Evolutionary conservation across 2,329 filamentous ascomycete genomes (phyloP).

Genomic region (Cladophialophora carrionii): DNA sequence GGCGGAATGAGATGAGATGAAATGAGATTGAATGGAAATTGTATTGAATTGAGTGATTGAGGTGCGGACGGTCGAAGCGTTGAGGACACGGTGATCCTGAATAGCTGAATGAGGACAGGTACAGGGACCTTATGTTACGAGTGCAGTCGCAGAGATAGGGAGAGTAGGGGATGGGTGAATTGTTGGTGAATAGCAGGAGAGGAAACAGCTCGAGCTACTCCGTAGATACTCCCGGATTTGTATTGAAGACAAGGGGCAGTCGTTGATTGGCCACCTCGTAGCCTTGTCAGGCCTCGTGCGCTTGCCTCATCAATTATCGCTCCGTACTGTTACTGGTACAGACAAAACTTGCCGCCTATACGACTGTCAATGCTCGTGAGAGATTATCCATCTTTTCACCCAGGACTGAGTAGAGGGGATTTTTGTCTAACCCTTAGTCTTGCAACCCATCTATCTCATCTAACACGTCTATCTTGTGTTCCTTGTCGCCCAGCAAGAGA

Average conservation of each 20-base stretch:
- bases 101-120: neutral
- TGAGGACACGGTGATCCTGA: no score
- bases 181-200: neutral
- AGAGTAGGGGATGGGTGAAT: neutral
- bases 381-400: neutral
- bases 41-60: no score
- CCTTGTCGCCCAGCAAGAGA: neutral
- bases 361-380: neutral
- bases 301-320: neutral
- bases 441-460: no score
- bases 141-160: neutral
- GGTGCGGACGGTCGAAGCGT: neutral
- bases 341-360: neutral
- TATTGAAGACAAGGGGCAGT: conserved; percentile 23
- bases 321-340: neutral
- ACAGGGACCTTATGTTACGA: neutral
- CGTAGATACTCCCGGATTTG: neutral
- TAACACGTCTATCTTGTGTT: neutral
- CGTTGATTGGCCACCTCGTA: conserved; percentile 20
- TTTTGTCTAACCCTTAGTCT: conserved; percentile 4
- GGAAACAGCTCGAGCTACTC: neutral
- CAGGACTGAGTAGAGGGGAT: neutral
- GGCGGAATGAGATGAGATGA: no score
- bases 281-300: conserved; percentile 1
- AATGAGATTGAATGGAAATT: no score